phyloP scores from a whole-genome alignment of 202 grass and related monocot species.

The Panicum hallii region DNA sequence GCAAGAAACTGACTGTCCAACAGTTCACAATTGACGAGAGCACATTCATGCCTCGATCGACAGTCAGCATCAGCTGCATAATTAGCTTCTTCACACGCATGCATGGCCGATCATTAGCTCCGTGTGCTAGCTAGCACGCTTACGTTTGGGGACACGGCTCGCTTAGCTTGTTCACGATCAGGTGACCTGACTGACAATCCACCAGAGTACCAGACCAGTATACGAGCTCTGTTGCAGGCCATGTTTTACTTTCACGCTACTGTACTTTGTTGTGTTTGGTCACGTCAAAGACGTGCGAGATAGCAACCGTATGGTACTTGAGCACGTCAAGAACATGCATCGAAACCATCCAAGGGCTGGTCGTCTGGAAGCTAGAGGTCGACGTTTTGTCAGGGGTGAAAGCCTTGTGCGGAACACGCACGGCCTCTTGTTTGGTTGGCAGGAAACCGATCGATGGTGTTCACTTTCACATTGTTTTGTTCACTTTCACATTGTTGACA shows the following conservation, averaged over 20 bases:
- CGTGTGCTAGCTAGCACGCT: not conserved
- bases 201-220: not conserved
- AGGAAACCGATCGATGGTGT: not conserved
- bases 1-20: not conserved
- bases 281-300: not conserved
- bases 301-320: not conserved
- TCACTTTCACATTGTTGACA: not conserved
- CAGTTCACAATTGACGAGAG: not conserved
- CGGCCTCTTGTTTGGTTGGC: not conserved
- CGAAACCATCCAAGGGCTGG: not conserved
- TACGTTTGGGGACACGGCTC: not conserved
- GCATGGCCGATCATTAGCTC: not conserved
- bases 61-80: not conserved
- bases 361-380: not conserved
- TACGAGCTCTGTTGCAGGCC: not conserved
- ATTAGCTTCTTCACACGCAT: not conserved
- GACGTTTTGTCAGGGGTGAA: not conserved
- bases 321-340: not conserved
- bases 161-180: not conserved
- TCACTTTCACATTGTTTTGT: too few species aligned
- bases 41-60: not conserved
- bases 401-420: not conserved
- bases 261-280: not conserved
- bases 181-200: not conserved
- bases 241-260: not conserved